A percentile compares a stretch with the other conserved stretches of the same genome.
phyloP scores from a whole-genome alignment of 441 rosid species.

The Pelargonium cotyledonis region DNA sequence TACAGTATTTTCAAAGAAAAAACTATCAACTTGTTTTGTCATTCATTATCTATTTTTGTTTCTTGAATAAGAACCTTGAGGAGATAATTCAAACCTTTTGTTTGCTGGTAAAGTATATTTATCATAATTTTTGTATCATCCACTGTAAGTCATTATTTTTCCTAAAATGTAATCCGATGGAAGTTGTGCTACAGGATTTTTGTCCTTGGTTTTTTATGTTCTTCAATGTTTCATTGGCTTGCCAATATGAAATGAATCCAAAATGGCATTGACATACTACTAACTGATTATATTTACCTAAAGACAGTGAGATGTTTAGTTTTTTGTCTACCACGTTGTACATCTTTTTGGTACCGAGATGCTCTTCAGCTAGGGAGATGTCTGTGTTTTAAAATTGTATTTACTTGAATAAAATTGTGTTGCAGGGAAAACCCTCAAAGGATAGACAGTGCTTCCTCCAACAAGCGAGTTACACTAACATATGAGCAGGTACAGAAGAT shows the following conservation, averaged over 20 bases:
- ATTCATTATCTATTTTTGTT: neutral
- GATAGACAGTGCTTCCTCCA: slow-evolving; percentile 65
- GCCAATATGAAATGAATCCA: neutral
- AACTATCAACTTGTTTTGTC: neutral
- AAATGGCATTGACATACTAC: slow-evolving; percentile 2
- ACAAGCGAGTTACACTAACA: slow-evolving; percentile 75
- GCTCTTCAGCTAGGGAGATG: neutral
- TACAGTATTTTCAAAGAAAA: neutral
- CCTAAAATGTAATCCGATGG: neutral
- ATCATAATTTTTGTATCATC: neutral
- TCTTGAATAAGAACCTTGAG: neutral
- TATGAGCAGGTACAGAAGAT: slow-evolving; percentile 73
- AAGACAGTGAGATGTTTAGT: neutral
- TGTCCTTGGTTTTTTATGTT: neutral
- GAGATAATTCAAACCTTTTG: neutral
- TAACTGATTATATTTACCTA: neutral
- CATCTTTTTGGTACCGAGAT: slow-evolving; percentile 5
- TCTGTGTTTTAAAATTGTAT: neutral
- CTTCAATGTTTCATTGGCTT: neutral
- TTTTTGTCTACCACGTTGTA: neutral
- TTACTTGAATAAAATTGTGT: slow-evolving; percentile 19
- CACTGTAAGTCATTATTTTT: neutral
- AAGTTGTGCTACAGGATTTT: neutral
- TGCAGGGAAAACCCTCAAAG: slow-evolving; percentile 95
- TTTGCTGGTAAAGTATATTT: neutral